Conservation (phyloP, 345 rosid species). For the Arabidopsis arenosa region DNA sequence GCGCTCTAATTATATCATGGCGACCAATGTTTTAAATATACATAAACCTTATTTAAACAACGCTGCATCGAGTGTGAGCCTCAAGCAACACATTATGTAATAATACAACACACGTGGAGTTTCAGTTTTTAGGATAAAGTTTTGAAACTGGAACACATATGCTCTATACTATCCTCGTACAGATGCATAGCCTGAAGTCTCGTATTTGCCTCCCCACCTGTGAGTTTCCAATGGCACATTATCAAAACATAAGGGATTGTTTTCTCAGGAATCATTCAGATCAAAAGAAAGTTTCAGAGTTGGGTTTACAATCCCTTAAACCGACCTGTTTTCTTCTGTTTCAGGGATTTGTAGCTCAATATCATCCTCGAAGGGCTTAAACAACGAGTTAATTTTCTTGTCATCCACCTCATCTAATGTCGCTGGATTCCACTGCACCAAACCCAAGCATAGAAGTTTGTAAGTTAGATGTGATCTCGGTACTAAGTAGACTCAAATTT, state of each 20-base stretch:
- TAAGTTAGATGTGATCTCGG: not conserved
- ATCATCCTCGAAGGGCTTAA: conserved; percentile 63
- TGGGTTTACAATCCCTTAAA: not conserved
- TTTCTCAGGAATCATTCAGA: not conserved
- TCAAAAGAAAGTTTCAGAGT: not conserved
- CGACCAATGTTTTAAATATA: not conserved
- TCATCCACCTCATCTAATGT: conserved; percentile 63
- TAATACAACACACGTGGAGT: conserved; percentile 21
- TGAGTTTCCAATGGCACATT: conserved; percentile 16
- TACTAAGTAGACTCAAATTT: conserved; percentile 12
- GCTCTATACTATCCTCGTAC: conserved; percentile 25
- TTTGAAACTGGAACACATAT: not conserved
- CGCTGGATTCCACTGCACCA: conserved; percentile 76
- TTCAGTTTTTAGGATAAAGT: conserved; percentile 13
- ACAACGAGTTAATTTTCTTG: conserved; percentile 60
- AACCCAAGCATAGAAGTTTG: conserved; percentile 23
- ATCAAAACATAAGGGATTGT: not conserved
- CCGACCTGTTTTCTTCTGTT: conserved; percentile 68
- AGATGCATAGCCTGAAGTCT: conserved; percentile 59
- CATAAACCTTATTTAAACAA: conserved; percentile 17
- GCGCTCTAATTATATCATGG: conserved; percentile 1
- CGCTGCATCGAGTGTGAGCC: conserved; percentile 3
- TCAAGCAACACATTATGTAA: conserved; percentile 14
- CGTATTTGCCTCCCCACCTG: conserved; percentile 91
- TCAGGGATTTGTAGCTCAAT: conserved; percentile 81